Base-by-base conservation (phyloP, 345 rosid genomes). In the Noccaea caerulescens region DNA sequence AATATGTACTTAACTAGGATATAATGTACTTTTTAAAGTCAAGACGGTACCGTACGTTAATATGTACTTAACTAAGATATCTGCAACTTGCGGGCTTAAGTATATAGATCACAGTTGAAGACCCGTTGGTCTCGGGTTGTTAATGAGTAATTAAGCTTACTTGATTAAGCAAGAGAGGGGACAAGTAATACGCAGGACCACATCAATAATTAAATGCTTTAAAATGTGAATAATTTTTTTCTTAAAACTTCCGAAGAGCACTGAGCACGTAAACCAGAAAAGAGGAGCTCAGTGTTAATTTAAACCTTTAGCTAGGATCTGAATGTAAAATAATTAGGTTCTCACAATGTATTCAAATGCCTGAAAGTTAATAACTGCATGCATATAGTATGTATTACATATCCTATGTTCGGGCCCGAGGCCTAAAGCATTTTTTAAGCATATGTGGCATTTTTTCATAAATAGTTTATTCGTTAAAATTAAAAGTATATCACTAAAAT, bases 31-130 rank as follows among this genome's bases (percentile, higher is more conserved):
- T 27, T 27, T 27, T 68, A 25, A 44, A 60, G 73, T 61, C 73
- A 60, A 34, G 25, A 43, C 73, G 75, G 71, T 76, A 63, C 79
- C 79, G 79, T 76, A 69, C 79, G 58, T 69, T 46, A 51, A 18
- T 27, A 32, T 76, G 75, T 64, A 76, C 70, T 76, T 63, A 62
- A 62, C 58, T 36, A 53, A 68, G 42, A 9, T 61, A 68, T 36
- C 10, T 75, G 51, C 69, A 75, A 75, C 69, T 75, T 68, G 79
- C 52, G 16, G 23, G 62, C 4, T 64, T 56, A 72, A 63, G 61
- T 53, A 72, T 49, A 51, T 20, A 62, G 38, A 53, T 12, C 54
- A 45, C 43, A 53, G 45, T 23, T 44, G 49, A 53, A 44, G 63
- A 63, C 66, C 47, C 33, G 54, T 73, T 68, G 32, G 59, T 68